A percentile compares a stretch with the other conserved stretches of the same genome.
phyloP scores from a whole-genome alignment of 345 rosid genomes.

The Rhodamnia rubescens region DNA sequence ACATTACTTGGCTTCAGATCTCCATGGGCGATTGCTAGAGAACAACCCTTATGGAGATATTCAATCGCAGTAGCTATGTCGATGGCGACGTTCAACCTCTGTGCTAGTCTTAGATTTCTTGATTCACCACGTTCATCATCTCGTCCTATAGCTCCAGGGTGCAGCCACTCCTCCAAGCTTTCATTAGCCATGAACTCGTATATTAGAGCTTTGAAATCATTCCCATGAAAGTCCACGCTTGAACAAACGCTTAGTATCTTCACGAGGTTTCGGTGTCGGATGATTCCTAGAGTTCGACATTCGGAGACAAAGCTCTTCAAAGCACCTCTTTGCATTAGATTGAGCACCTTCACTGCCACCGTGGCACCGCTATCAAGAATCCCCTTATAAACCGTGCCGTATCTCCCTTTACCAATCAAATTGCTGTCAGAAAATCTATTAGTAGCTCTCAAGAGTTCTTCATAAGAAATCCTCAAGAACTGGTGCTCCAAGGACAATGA shows the following conservation, averaged over 20 bases:
- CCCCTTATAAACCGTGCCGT: not conserved
- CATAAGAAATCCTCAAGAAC: not conserved
- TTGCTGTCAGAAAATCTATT: not conserved
- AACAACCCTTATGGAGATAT: not conserved
- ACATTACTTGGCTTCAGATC: not conserved
- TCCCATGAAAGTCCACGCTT: not conserved
- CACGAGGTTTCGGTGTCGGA: not conserved
- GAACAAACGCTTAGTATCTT: not conserved
- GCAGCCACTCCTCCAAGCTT: not conserved
- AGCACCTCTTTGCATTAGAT: not conserved
- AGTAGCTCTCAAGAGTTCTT: accelerated
- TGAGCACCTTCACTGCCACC: not conserved
- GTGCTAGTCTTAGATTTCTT: not conserved
- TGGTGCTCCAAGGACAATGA: not conserved
- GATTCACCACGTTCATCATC: not conserved
- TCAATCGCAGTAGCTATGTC: not conserved
- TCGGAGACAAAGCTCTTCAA: not conserved
- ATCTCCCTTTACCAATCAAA: not conserved
- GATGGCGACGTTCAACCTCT: not conserved
- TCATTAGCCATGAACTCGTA: not conserved
- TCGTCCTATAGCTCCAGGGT: accelerated
- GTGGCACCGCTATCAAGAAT: not conserved
- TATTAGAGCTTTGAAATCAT: not conserved
- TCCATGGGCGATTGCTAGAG: not conserved
- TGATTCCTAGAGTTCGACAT: not conserved